phyloP scores from a whole-genome alignment of 2,329 filamentous ascomycete genomes.

The Trichoderma sp. region DNA sequence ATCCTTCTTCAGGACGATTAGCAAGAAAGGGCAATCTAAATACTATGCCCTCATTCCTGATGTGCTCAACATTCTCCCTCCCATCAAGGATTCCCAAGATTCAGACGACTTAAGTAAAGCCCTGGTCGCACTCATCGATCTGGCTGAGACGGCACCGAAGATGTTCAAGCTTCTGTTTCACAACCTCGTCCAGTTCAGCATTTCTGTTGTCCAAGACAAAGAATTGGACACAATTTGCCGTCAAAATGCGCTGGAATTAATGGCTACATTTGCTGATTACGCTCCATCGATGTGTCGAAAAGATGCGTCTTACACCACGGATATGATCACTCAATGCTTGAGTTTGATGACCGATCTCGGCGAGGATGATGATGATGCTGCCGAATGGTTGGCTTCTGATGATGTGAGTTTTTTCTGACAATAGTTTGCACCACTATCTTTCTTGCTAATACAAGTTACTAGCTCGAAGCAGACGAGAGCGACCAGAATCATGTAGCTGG shows the following conservation, averaged over 20 bases:
- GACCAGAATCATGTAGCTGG: constrained; percentile 97
- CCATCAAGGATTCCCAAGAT: constrained; percentile 87
- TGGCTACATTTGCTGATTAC: constrained; percentile 97
- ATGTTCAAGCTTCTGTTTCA: constrained; percentile 98
- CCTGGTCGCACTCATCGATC: constrained; percentile 85
- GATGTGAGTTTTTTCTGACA: constrained; percentile 61
- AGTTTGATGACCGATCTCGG: constrained; percentile 98
- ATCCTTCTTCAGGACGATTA: constrained; percentile 88
- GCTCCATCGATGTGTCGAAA: constrained; percentile 94
- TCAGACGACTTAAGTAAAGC: constrained; percentile 90
- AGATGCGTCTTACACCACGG: constrained; percentile 83
- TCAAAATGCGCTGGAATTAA: constrained; percentile 93
- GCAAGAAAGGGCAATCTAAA: constrained; percentile 84
- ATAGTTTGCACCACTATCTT: neutral
- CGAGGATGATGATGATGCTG: constrained; percentile 88
- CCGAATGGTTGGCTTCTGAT: constrained; percentile 90
- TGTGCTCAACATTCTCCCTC: constrained; percentile 90
- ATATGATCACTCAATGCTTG: constrained; percentile 98
- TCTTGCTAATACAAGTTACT: constrained; percentile 33
- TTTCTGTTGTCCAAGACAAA: constrained; percentile 94
- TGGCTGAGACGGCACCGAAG: constrained; percentile 90
- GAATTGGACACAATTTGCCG: constrained; percentile 86
- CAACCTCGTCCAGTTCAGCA: constrained; percentile 87
- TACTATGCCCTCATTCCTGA: constrained; percentile 87
- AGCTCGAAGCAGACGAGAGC: constrained; percentile 93